A percentile compares a stretch with the other conserved stretches of the same genome.
Evolutionary conservation across 2,329 filamentous ascomycete genomes (phyloP).

Genomic region (Fusarium sororula): DNA sequence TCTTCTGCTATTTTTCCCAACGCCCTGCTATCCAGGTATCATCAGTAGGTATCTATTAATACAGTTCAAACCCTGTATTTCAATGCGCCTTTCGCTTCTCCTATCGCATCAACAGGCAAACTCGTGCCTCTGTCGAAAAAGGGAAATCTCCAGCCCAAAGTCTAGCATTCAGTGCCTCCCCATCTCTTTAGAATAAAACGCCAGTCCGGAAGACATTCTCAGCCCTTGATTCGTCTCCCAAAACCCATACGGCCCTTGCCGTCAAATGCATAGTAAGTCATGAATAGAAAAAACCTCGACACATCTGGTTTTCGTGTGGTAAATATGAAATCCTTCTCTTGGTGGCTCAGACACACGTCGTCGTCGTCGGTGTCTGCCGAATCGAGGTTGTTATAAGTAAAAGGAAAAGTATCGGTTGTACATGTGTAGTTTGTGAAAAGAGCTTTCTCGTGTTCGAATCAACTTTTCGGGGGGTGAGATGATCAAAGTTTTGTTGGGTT

Average conservation of each 20-base stretch:
- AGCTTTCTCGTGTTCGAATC: background rate
- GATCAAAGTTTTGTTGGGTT: background rate
- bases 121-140: background rate
- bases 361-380: background rate
- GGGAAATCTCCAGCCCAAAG: background rate
- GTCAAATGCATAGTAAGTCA: conserved; percentile 40
- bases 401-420: conserved; percentile 6
- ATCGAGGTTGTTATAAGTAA: conserved; percentile 11
- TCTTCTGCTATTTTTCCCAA: conserved; percentile 17
- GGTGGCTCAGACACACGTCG: background rate
- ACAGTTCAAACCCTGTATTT: conserved; percentile 26
- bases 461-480: background rate
- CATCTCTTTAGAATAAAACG: conserved; percentile 32
- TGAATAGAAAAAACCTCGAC: conserved; percentile 24
- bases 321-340: background rate
- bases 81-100: conserved; percentile 9
- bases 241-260: conserved; percentile 39
- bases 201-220: conserved; percentile 57
- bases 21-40: conserved; percentile 33
- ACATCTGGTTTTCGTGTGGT: conserved; percentile 3
- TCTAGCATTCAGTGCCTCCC: conserved; percentile 12
- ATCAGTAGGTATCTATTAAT: conserved; percentile 30
- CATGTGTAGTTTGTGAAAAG: background rate
- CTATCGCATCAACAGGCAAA: background rate
- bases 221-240: conserved; percentile 64